These are phyloP conservation scores for Debaryomyces subglobosus DNA, from an alignment of 1,139 yeast species.

Conservation along the genomic window DNA sequence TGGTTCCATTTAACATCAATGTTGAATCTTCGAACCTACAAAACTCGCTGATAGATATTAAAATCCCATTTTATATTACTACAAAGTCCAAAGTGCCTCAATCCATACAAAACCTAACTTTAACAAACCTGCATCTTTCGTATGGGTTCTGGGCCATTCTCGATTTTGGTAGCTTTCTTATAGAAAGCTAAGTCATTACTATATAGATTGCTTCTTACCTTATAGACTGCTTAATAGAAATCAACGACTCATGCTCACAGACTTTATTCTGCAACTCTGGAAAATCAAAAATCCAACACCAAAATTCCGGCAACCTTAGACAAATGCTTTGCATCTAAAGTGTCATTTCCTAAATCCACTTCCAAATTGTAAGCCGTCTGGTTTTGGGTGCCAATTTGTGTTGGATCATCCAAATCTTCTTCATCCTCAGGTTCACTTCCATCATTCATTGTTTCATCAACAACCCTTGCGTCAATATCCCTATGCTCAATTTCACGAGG, in stretches of 20 bases:
- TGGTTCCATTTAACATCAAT: conserved; percentile 31
- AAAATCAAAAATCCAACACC: conserved; percentile 53
- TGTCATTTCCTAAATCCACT: conserved; percentile 27
- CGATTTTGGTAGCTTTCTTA: conserved; percentile 20
- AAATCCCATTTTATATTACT: conserved; percentile 35
- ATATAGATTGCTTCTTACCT: neutral
- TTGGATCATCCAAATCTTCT: conserved; percentile 17
- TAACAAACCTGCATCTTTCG: conserved; percentile 25
- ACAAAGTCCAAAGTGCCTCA: conserved; percentile 30
- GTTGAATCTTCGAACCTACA: conserved; percentile 5
- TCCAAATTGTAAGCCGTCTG: conserved; percentile 19
- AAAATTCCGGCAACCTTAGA: conserved; percentile 57
- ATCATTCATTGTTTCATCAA: conserved; percentile 21
- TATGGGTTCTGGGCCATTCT: conserved; percentile 40
- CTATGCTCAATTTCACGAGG: conserved; percentile 16
- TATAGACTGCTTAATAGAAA: neutral
- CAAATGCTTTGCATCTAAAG: conserved; percentile 55
- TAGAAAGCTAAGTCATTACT: neutral
- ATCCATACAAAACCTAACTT: conserved; percentile 18
- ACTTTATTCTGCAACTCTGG: neutral
- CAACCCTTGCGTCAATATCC: conserved; percentile 20
- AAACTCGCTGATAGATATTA: conserved; percentile 11
- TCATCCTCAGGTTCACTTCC: conserved; percentile 18
- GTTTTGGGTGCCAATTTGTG: conserved; percentile 25
- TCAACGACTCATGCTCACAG: neutral